phyloP scores from a whole-genome alignment of 1,139 yeast genomes.

The Yamadazyma epiphylla region DNA sequence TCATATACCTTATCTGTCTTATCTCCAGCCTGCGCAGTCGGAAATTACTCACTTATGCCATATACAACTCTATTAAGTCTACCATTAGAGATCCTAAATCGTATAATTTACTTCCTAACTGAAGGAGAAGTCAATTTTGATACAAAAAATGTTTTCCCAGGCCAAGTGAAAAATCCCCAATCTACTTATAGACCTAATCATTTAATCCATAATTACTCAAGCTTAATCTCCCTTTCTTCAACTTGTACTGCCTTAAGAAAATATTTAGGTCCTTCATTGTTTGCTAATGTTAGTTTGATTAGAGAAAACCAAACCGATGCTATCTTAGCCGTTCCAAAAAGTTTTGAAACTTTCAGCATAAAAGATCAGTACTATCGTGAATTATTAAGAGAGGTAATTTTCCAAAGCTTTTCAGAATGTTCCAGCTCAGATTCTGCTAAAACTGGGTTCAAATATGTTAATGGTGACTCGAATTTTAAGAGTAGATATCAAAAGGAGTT shows the following conservation, averaged over 20 bases:
- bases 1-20: background rate
- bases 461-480: constrained; percentile 12
- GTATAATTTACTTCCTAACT: constrained; percentile 14
- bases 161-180: constrained; percentile 5
- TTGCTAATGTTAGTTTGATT: constrained; percentile 21
- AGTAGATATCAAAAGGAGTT: constrained; percentile 17
- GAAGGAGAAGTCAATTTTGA: constrained; percentile 9
- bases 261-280: constrained; percentile 19
- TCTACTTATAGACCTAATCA: constrained; percentile 14
- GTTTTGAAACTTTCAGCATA: constrained; percentile 21
- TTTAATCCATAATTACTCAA: constrained; percentile 9
- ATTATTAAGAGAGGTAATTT: constrained; percentile 20
- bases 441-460: constrained; percentile 16
- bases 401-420: constrained; percentile 16
- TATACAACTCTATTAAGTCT: too few species aligned
- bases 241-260: constrained; percentile 23
- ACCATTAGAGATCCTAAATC: constrained; percentile 18
- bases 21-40: too few species aligned
- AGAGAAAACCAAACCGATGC: constrained; percentile 28
- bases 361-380: constrained; percentile 17
- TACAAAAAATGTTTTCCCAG: background rate
- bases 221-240: constrained; percentile 19
- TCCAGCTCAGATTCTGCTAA: constrained; percentile 19
- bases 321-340: constrained; percentile 19
- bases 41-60: background rate